Conservation (phyloP, 805 yeast species). For the Zygosaccharomyces bailii region DNA sequence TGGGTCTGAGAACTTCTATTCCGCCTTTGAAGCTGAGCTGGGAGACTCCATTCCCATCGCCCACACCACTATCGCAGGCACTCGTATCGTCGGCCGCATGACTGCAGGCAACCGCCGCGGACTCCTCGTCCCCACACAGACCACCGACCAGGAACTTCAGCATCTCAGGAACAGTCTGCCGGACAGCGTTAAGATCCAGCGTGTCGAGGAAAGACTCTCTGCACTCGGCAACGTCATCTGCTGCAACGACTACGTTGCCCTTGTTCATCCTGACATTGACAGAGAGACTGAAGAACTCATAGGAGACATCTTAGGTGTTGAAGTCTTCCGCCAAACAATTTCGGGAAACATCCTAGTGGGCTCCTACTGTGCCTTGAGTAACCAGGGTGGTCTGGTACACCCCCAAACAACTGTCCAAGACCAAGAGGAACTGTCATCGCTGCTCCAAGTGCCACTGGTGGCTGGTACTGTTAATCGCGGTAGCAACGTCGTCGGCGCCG, state of each 20-base stretch:
- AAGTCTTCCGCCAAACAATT: conserved; percentile 97
- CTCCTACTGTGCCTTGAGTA: conserved; percentile 88
- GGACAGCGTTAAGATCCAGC: conserved; percentile 89
- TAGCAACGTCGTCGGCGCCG: conserved; percentile 96
- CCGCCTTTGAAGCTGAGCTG: conserved; percentile 95
- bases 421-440: conserved; percentile 94
- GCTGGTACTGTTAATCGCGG: conserved; percentile 99
- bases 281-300: conserved; percentile 98
- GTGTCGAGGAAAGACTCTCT: conserved; percentile 95
- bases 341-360: conserved; percentile 98
- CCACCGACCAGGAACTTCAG: conserved; percentile 97
- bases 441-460: conserved; percentile 94
- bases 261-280: conserved; percentile 98
- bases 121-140: conserved; percentile 91
- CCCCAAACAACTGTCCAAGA: conserved; percentile 97
- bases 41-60: conserved; percentile 96
- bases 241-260: conserved; percentile 97
- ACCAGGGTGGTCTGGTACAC: conserved; percentile 98
- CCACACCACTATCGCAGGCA: conserved; percentile 97
- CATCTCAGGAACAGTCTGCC: conserved; percentile 96
- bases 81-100: conserved; percentile 96
- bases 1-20: conserved; percentile 82
- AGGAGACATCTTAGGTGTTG: conserved; percentile 97
- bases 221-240: conserved; percentile 98
- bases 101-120: conserved; percentile 99